These are phyloP conservation scores for Penicillium expansum DNA, from an alignment of 2,329 filamentous ascomycete genomes.

Conservation along the genomic window DNA sequence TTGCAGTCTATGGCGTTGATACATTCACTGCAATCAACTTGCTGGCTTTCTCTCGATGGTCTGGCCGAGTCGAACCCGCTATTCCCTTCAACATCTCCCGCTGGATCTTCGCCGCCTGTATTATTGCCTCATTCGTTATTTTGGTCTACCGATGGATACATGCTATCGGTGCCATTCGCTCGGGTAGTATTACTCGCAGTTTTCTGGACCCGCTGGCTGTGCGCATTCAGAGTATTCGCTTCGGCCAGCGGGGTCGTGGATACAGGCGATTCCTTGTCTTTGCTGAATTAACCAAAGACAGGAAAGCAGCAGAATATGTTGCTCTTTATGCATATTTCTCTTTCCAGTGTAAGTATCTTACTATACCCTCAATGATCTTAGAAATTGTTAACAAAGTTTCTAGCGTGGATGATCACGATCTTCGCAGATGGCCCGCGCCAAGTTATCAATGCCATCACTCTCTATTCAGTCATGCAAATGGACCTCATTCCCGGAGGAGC, in stretches of 20 bases:
- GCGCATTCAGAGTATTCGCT: conserved; percentile 76
- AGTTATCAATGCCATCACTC: conserved; percentile 82
- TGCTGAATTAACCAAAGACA: conserved; percentile 83
- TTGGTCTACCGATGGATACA: conserved; percentile 75
- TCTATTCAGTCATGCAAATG: conserved; percentile 77
- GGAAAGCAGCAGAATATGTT: conserved; percentile 85
- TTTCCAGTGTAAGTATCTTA: conserved; percentile 54
- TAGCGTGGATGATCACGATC: conserved; percentile 83
- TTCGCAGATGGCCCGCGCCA: conserved; percentile 91
- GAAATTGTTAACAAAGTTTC: conserved; percentile 19
- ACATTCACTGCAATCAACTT: conserved; percentile 92
- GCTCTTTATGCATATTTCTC: conserved; percentile 89
- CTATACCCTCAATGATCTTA: not conserved
- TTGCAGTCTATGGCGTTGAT: conserved; percentile 85
- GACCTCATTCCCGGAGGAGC: conserved; percentile 65
- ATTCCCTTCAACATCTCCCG: conserved; percentile 77
- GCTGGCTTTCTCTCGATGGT: conserved; percentile 85
- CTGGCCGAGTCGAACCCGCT: conserved; percentile 73
- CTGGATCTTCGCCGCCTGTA: conserved; percentile 93
- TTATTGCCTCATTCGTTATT: conserved; percentile 84
- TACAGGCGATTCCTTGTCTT: conserved; percentile 93
- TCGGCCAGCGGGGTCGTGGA: conserved; percentile 67
- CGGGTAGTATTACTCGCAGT: conserved; percentile 83
- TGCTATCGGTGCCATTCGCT: conserved; percentile 74
- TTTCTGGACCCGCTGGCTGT: conserved; percentile 87